Evolutionary conservation across 495 filamentous ascomycete species (phyloP), one percentile per base, ranked within the genome.

Genomic region (Hypoxylon cercidicola): DNA sequence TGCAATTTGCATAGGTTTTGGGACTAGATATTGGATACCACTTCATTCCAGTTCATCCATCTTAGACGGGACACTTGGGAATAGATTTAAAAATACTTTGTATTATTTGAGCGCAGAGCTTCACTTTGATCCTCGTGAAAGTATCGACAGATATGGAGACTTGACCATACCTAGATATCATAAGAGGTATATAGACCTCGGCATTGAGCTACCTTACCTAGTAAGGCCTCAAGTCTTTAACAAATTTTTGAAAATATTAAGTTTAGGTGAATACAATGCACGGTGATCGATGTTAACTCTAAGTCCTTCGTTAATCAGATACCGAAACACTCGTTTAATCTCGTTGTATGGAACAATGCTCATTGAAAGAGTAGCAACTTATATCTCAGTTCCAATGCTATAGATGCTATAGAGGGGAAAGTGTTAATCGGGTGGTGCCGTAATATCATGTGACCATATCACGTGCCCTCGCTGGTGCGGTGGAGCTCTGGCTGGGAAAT

Each of bases 361-460:
- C n/a, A n/a, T n/a, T 32, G 30, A 32, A 32, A 5, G 30, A 5
- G 4, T 10, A 10, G 4, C 30, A 4, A 32, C 5, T 32, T 10
- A 4, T 32, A 37, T 37, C 3, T 4, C 34, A 6, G 16, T 41
- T n/a, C n/a, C 4, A 13, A 4, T 41, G 39, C 39, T 16, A 2
- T 37, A 2, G 34, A 37, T 11, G 13, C n/a, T 11, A n/a, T 6
- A 15, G 2, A n/a, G n/a, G 15, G 15, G 16, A 15, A 41, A 4
- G 5, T 15, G 39, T 16, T 12, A 34, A 15, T 68, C 65, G 65
- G 65, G 59, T 64, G 21, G 35, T 59, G 51, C 39, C 65, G 65
- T 68, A 63, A 63, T 39, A 28, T 68, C 65, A 68, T 51, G 65
- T 68, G 65, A 63, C 21, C 3, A n/a, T 18, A 23, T 63, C 65